These are phyloP conservation scores for Colletotrichum noveboracense DNA, from an alignment of 2,329 filamentous ascomycete genomes.

Conservation along the genomic window DNA sequence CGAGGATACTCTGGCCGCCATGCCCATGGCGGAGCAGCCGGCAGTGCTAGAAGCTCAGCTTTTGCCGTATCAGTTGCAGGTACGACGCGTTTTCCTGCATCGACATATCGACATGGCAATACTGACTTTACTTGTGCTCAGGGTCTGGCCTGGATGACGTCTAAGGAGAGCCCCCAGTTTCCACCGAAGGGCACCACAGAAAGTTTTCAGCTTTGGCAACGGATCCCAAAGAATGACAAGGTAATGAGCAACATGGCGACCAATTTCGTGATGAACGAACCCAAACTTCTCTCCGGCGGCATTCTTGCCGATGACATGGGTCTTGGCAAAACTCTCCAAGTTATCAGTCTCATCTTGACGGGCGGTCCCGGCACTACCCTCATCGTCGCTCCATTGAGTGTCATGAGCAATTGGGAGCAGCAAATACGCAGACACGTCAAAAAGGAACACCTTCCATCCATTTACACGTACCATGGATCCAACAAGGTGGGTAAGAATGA, in stretches of 20 bases:
- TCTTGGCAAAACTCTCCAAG: conserved; percentile 85
- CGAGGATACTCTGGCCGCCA: conserved; percentile 71
- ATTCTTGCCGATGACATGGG: conserved; percentile 95
- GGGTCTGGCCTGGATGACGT: conserved; percentile 81
- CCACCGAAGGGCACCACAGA: conserved; percentile 64
- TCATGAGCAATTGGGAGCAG: conserved; percentile 90
- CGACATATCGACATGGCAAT: not conserved
- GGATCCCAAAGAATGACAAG: conserved; percentile 45
- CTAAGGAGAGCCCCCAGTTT: conserved; percentile 74
- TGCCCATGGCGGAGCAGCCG: conserved; percentile 78
- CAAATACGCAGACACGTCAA: conserved; percentile 78
- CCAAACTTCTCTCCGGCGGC: conserved; percentile 76
- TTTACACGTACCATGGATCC: conserved; percentile 77
- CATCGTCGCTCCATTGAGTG: conserved; percentile 81
- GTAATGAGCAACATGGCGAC: conserved; percentile 72
- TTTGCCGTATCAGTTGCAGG: conserved; percentile 78
- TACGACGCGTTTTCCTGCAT: conserved; percentile 23
- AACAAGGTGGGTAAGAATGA: conserved; percentile 61
- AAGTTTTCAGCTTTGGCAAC: conserved; percentile 79
- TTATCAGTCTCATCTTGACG: conserved; percentile 78
- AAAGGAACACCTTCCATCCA: conserved; percentile 63
- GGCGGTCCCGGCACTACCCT: conserved; percentile 68
- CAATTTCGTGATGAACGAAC: conserved; percentile 64
- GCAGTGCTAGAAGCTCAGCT: conserved; percentile 67
- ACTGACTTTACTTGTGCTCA: conserved; percentile 35